Conservation (phyloP, 371 early-diverging fungal species). For the Thermomucor indicae-seudaticae region DNA sequence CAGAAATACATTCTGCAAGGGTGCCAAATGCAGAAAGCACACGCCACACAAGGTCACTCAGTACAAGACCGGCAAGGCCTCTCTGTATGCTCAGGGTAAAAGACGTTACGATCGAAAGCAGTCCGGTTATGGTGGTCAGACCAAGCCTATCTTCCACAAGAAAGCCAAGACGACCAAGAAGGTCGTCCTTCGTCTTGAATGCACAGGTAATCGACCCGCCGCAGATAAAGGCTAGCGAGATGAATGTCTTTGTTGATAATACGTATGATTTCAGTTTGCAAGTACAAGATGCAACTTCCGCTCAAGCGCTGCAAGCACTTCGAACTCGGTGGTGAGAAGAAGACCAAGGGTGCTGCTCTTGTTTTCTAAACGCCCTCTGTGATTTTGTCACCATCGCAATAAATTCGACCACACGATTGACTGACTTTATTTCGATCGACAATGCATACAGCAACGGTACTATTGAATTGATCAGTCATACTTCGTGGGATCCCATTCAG, state of each 20-base stretch:
- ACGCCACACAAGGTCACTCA: constrained; percentile 98
- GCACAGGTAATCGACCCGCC: constrained; percentile 79
- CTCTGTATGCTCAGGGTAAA: constrained; percentile 96
- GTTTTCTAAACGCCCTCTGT: constrained; percentile 68
- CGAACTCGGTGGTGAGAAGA: constrained; percentile 99
- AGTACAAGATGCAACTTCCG: constrained; percentile 92
- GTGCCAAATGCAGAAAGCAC: constrained; percentile 95
- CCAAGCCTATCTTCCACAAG: constrained; percentile 97
- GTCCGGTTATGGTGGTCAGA: constrained; percentile 98
- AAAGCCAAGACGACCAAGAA: constrained; percentile 99
- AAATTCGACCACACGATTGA: background rate
- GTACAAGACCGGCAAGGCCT: constrained; percentile 99
- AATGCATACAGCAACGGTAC: constrained; percentile 1
- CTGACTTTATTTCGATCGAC: background rate
- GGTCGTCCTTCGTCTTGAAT: constrained; percentile 98
- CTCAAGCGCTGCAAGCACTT: constrained; percentile 99
- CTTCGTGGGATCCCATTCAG: constrained; percentile 31
- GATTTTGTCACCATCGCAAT: no score
- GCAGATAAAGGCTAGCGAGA: no score
- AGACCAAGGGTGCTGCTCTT: constrained; percentile 70
- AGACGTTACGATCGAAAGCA: constrained; percentile 71
- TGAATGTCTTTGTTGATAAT: no score
- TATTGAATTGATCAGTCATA: constrained; percentile 7
- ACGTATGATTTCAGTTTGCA: constrained; percentile 60
- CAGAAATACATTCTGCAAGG: constrained; percentile 97